Base-by-base conservation (phyloP, 2,329 filamentous ascomycete species). In the Cadophora malorum region DNA sequence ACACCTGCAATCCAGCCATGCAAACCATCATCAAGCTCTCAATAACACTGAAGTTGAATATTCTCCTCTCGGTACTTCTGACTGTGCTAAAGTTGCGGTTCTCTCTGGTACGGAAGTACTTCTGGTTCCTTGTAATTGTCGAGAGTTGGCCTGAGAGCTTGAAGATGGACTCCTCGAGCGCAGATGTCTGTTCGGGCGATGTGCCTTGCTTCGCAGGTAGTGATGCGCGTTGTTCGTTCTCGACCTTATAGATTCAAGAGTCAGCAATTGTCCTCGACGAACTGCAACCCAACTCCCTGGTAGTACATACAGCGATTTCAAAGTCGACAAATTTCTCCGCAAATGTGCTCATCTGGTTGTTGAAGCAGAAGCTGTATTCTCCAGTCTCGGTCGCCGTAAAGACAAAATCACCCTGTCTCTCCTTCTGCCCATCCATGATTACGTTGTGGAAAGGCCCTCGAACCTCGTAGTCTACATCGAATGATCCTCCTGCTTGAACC, bases 81-180 rank as follows among this genome's bases (percentile, higher is more conserved):
- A 99, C 96, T 10, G 96, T 99, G 83, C 93, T 96, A 83, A 99
- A 98, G 83, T 99, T 99, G 70, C 96, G 88, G 86, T 99, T 99
- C 85, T 99, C 96, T 73, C 96, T 90, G 2, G 96, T 99, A 71
- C 96, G 92, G 89, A 99, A 99, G 85, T 99, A 99, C 80, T 99
- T 99, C 79, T 99, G 96, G 84, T 97, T 97, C 77, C 96, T 89
- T 52, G 92, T 94, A 78, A 99, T 96, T 70, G 94, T 97, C 16
- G 94, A 97, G 62, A 99, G 84, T 78, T 97, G 93, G 71, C 93
- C 90, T 14, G 94, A 97, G 69, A 99, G 86, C 84, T 97, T 97
- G 84, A 96, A 93, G 76, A 98, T 91, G 50, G 93, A 95, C 82
- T 99, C 95, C 80, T 98, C 95, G 60, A 99, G 86, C 8, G 88